Evolutionary conservation across 1,139 yeast species (phyloP), one percentile per base, ranked within the genome.

Genomic region (Blastobotrys aristatus): DNA sequence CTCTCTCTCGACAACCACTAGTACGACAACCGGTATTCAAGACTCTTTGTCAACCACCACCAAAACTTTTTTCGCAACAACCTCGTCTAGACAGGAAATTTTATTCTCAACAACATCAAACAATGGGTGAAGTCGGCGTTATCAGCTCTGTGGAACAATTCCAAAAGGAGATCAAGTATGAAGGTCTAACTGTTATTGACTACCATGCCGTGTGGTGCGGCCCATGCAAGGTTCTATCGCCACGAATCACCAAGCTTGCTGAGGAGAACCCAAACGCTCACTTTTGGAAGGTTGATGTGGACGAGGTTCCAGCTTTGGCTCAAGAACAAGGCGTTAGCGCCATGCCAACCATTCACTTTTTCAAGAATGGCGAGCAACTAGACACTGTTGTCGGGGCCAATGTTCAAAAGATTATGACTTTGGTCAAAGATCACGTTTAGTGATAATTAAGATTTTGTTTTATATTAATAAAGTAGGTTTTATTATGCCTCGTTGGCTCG

Each of bases 141-240:
- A 51, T 59, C 37, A 48, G 53, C 2, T 17, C 38, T 10, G 13
- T 3, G 7, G 3, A 17, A 18, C 53, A 57, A 44, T 59, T 58
- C 54, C 44, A 56, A 35, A 50, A 52, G 33, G 57, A 52, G 22
- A 51, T 55, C 49, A 48, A 49, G 34, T 53, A 47, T 43, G 50
- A 55, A 21, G 55, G 56, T 14, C 50, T 57, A 31, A 53, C 86
- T 56, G 94, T 89, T 55, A 87, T 89, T 55, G 97, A 89, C 73
- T 89, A 89, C 73, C 40, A 33, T 31, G 51, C 51, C 72, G 18
- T 90, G 53, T 89, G 97, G 96, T 89, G 97, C 71, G 96, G 96
- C 59, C 96, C 97, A 53, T 89, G 97, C 75, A 88, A 88, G 75
- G 84, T 85, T 82, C 83, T 89, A 73, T 89, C 96, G 53, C 97